These are phyloP conservation scores for Cronartium quercuum DNA, from an alignment of 1,284 basidiomycete genomes.

Conservation along the genomic window DNA sequence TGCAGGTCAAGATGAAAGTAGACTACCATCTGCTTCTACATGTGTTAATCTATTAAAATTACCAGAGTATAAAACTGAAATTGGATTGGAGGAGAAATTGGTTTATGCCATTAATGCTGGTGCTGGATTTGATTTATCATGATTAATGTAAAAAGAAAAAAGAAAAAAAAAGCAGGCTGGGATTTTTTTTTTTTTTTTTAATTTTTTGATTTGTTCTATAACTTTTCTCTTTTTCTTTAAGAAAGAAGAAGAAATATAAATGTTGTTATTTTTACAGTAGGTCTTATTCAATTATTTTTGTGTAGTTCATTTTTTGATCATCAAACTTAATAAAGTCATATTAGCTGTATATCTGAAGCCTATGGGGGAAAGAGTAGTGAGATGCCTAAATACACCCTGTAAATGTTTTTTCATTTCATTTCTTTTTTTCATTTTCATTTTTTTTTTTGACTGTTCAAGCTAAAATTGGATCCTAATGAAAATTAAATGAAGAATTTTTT, in stretches of 20 bases:
- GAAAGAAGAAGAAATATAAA: not conserved
- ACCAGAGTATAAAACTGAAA: constrained; percentile 62
- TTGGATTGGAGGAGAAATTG: constrained; percentile 65
- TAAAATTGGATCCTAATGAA: too few relatives aligned
- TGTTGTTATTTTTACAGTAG: not conserved
- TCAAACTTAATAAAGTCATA: too few relatives aligned
- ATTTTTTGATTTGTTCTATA: not conserved
- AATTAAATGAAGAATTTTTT: too few relatives aligned
- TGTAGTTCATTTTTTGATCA: too few relatives aligned
- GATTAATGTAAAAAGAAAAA: too few relatives aligned
- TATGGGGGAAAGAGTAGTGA: too few relatives aligned
- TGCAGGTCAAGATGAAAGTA: constrained; percentile 63
- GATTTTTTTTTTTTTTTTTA: not conserved
- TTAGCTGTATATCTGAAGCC: too few relatives aligned
- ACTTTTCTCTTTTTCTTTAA: not conserved
- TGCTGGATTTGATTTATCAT: constrained; percentile 76
- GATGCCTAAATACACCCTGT: too few relatives aligned
- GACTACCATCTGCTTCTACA: constrained; percentile 53
- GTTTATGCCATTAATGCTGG: constrained; percentile 74
- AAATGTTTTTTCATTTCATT: too few relatives aligned
- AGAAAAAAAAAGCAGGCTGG: not conserved
- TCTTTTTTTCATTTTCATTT: too few relatives aligned
- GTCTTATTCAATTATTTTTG: not conserved
- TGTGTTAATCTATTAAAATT: constrained; percentile 72
- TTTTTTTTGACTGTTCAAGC: too few relatives aligned